Evolutionary conservation across 768 basidiomycete species (phyloP).

Genomic region (Trametes meyenii): DNA sequence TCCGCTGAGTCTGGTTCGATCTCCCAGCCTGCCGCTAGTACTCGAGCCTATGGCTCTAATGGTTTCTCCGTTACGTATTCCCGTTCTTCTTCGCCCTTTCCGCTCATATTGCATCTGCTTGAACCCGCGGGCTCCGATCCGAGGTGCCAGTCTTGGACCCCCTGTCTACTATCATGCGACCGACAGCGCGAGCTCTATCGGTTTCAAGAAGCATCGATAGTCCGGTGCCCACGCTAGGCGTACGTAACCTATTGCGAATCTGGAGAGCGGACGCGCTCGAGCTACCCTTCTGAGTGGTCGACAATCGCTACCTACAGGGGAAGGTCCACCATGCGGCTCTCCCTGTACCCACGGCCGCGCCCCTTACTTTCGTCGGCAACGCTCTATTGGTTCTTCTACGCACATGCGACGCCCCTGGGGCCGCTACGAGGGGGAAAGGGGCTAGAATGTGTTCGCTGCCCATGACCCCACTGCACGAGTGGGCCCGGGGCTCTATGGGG

Average conservation of each 20-base stretch:
- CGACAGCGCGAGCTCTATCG: background rate
- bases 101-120: background rate
- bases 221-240: background rate
- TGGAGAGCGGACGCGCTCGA: background rate
- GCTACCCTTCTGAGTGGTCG: background rate
- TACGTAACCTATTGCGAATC: conserved; percentile 2
- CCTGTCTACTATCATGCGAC: background rate
- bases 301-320: background rate
- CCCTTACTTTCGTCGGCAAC: no score
- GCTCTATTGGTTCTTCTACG: no score
- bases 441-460: no score
- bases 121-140: conserved; percentile 6
- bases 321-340: background rate
- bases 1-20: background rate
- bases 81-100: background rate
- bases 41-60: background rate
- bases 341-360: background rate
- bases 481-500: no score
- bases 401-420: no score
- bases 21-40: background rate
- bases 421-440: no score
- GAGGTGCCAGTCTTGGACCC: background rate
- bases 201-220: background rate
- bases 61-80: background rate
- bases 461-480: no score